Percentiles rank a stretch among this genome's conserved stretches.
Evolutionary conservation across 2,329 filamentous ascomycete species (phyloP).

Genomic region (Talaromyces sp.): DNA sequence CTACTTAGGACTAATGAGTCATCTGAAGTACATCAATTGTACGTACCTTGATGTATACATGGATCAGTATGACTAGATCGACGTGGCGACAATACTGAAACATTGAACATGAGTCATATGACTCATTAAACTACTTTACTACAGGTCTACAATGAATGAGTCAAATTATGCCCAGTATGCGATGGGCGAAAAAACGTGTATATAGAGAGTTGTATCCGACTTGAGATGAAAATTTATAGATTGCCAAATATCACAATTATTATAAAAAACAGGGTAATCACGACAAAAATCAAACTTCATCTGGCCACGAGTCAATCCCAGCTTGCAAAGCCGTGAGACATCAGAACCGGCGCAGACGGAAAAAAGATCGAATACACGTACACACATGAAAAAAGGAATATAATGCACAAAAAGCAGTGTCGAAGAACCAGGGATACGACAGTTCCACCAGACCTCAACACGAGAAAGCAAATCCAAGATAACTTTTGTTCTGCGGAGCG

Average conservation of each 20-base stretch:
- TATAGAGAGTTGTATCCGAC: background rate
- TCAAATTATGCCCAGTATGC: background rate
- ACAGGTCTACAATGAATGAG: background rate
- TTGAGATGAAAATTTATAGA: background rate
- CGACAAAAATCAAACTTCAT: conserved; percentile 6
- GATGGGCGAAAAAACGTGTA: background rate
- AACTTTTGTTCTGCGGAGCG: conserved; percentile 26
- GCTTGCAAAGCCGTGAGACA: conserved; percentile 35
- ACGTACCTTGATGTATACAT: too few species aligned
- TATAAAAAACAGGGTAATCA: background rate
- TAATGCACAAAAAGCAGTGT: conserved; percentile 2
- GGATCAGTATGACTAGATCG: background rate
- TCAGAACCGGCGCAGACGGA: conserved; percentile 41
- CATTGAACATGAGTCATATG: background rate
- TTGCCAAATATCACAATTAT: background rate
- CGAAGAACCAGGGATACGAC: conserved; percentile 7
- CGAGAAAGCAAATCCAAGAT: conserved; percentile 13
- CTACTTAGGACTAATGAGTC: background rate
- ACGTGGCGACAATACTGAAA: too few species aligned
- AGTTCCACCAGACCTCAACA: conserved; percentile 8
- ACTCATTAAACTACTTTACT: background rate
- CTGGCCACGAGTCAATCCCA: conserved; percentile 47
- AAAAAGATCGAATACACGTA: conserved; percentile 15
- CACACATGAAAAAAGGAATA: conserved; percentile 9
- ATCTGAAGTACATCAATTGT: too few species aligned